A percentile compares a stretch with the other conserved stretches of the same genome.
These are phyloP conservation scores for Byssochlamys sp. DNA, from an alignment of 2,329 filamentous ascomycete genomes.

Conservation along the genomic window DNA sequence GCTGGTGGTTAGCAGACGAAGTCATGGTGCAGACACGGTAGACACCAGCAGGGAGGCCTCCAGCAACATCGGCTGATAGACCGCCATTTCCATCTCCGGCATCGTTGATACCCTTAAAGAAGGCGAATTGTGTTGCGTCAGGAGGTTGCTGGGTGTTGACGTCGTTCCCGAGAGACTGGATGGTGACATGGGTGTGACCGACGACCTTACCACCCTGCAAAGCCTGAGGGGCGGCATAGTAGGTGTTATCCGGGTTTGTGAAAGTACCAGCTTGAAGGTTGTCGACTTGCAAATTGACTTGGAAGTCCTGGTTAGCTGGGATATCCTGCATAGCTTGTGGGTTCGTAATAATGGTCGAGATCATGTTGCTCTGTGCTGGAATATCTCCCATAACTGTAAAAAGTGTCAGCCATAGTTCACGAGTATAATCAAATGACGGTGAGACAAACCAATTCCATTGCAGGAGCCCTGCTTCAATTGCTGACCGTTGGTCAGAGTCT, in stretches of 20 bases:
- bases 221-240: constrained; percentile 48
- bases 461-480: constrained; percentile 45
- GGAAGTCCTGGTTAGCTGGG: constrained; percentile 35
- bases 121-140: constrained; percentile 40
- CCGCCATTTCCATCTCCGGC: constrained; percentile 38
- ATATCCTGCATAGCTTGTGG: constrained; percentile 37
- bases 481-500: constrained; percentile 46
- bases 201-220: constrained; percentile 33
- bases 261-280: constrained; percentile 46
- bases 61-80: constrained; percentile 37
- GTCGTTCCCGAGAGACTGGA: constrained; percentile 38
- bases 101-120: constrained; percentile 52
- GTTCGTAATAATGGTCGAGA: constrained; percentile 44
- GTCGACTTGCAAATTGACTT: constrained; percentile 39
- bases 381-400: constrained; percentile 47
- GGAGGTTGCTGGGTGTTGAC: constrained; percentile 28
- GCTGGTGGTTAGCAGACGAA: constrained; percentile 45
- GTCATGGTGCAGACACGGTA: constrained; percentile 48
- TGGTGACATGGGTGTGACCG: constrained; percentile 37
- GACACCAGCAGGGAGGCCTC: constrained; percentile 39
- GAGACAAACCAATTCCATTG: constrained; percentile 40
- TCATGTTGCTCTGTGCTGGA: constrained; percentile 43
- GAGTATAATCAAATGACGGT: neutral
- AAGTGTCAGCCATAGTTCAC: constrained; percentile 5
- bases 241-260: constrained; percentile 45